These are phyloP conservation scores for Endocarpon pusillum DNA, from an alignment of 495 filamentous ascomycete species.

Conservation along the genomic window DNA sequence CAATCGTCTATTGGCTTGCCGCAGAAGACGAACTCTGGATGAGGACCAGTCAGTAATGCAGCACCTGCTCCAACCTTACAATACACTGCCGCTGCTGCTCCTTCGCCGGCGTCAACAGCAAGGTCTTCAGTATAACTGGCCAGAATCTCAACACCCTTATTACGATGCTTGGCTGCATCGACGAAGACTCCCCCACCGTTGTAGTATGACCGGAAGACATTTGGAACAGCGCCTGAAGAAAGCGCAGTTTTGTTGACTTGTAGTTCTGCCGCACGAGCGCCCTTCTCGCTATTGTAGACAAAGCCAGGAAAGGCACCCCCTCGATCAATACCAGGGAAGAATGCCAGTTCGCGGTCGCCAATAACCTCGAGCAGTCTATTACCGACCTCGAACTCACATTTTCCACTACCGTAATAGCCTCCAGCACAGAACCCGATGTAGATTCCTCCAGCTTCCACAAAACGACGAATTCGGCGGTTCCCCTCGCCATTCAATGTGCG, in stretches of 20 bases:
- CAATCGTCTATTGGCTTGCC: slow-evolving; percentile 3
- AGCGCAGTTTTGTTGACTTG: slow-evolving; percentile 46
- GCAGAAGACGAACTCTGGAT: slow-evolving; percentile 62
- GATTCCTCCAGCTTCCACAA: slow-evolving; percentile 65
- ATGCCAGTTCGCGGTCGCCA: slow-evolving; percentile 68
- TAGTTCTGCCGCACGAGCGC: slow-evolving; percentile 57
- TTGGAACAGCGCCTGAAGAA: slow-evolving; percentile 31
- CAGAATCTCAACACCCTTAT: slow-evolving; percentile 58
- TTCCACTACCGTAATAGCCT: slow-evolving; percentile 68
- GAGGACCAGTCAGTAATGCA: slow-evolving; percentile 69
- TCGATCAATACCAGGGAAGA: slow-evolving; percentile 75
- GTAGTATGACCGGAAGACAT: slow-evolving; percentile 63
- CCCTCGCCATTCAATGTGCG: slow-evolving; percentile 73
- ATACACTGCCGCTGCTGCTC: slow-evolving; percentile 64
- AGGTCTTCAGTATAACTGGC: slow-evolving; percentile 63
- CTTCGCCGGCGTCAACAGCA: slow-evolving; percentile 58
- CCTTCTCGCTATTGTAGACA: slow-evolving; percentile 75
- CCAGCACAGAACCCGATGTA: slow-evolving; percentile 92
- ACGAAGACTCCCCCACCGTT: slow-evolving; percentile 96
- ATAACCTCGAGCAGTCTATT: slow-evolving; percentile 69
- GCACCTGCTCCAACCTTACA: slow-evolving; percentile 74
- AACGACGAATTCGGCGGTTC: slow-evolving; percentile 68
- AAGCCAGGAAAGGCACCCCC: slow-evolving; percentile 84
- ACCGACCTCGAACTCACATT: slow-evolving; percentile 84
- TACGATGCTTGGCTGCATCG: slow-evolving; percentile 44